These are phyloP conservation scores for Misopates orontium DNA, from an alignment of 257 asterid genomes.

Conservation along the genomic window DNA sequence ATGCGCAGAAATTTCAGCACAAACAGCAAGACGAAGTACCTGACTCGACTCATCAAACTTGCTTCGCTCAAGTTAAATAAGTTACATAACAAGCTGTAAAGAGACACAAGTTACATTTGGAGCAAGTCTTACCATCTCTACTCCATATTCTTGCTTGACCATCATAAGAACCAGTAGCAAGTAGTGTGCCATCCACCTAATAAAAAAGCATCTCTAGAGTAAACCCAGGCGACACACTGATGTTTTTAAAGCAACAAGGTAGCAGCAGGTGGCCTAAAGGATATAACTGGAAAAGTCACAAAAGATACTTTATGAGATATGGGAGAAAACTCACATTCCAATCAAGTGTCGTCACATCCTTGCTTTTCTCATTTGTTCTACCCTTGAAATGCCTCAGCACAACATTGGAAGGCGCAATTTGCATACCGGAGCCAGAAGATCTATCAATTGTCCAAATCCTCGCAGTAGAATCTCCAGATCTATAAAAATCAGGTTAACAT, in stretches of 20 bases:
- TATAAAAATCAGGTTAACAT: conserved; percentile 28
- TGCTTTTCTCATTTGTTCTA: conserved; percentile 90
- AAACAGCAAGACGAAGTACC: conserved; percentile 19
- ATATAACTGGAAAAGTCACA: neutral
- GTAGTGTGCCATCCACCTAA: conserved; percentile 89
- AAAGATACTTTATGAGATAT: neutral
- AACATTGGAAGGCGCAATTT: conserved; percentile 62
- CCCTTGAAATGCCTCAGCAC: conserved; percentile 88
- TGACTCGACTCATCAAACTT: conserved; percentile 2
- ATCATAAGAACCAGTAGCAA: conserved; percentile 97
- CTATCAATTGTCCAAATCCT: conserved; percentile 86
- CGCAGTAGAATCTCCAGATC: conserved; percentile 98
- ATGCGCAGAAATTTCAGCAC: conserved; percentile 14
- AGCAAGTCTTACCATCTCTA: conserved; percentile 68
- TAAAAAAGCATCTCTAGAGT: conserved; percentile 22
- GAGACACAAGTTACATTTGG: conserved; percentile 15
- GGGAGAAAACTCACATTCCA: conserved; percentile 73
- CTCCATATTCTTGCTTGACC: conserved; percentile 99
- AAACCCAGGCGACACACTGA: conserved; percentile 9
- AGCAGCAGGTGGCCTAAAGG: conserved; percentile 11
- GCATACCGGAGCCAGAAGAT: conserved; percentile 60
- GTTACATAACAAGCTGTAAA: conserved; percentile 6
- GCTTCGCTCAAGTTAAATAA: neutral
- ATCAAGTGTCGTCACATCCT: conserved; percentile 98
- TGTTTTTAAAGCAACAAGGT: conserved; percentile 15